A percentile compares a stretch with the other conserved stretches of the same genome.
phyloP scores from a whole-genome alignment of 257 asterid species.

The Scutellaria barbata region DNA sequence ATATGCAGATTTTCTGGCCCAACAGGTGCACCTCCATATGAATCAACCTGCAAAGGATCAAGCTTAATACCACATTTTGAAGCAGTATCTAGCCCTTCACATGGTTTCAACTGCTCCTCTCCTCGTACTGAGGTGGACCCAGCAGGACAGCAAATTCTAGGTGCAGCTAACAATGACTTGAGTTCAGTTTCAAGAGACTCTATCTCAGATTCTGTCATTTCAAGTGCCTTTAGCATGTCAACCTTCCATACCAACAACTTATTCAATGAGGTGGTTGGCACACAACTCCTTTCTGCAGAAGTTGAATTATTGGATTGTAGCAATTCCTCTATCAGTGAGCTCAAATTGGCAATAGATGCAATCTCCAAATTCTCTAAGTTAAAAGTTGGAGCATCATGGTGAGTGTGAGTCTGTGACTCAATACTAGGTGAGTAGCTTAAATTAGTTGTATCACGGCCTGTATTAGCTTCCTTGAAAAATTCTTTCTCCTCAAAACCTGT shows the following conservation, averaged over 20 bases:
- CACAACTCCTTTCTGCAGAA: constrained; percentile 54
- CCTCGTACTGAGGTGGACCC: constrained; percentile 47
- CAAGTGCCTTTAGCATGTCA: constrained; percentile 70
- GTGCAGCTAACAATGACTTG: constrained; percentile 51
- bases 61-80: constrained; percentile 43
- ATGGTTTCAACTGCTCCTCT: constrained; percentile 46
- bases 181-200: constrained; percentile 84
- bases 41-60: constrained; percentile 48
- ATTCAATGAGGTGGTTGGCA: constrained; percentile 58
- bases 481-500: constrained; percentile 74
- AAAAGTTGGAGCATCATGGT: constrained; percentile 51
- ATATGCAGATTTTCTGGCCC: constrained; percentile 39
- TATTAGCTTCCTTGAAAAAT: constrained; percentile 45
- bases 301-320: constrained; percentile 58
- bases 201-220: constrained; percentile 78
- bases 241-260: constrained; percentile 74
- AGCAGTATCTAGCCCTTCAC: constrained; percentile 50
- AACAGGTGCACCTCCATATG: constrained; percentile 40
- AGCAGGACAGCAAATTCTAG: constrained; percentile 42
- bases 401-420: constrained; percentile 46
- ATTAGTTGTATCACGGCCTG: constrained; percentile 44
- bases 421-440: constrained; percentile 57
- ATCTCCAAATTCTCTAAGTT: constrained; percentile 72
- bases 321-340: constrained; percentile 59
- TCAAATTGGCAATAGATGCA: constrained; percentile 59